Percentiles rank a stretch among this genome's conserved stretches.
Conservation (phyloP, 2,329 filamentous ascomycete species). For the Cladosporium sphaerospermum region DNA sequence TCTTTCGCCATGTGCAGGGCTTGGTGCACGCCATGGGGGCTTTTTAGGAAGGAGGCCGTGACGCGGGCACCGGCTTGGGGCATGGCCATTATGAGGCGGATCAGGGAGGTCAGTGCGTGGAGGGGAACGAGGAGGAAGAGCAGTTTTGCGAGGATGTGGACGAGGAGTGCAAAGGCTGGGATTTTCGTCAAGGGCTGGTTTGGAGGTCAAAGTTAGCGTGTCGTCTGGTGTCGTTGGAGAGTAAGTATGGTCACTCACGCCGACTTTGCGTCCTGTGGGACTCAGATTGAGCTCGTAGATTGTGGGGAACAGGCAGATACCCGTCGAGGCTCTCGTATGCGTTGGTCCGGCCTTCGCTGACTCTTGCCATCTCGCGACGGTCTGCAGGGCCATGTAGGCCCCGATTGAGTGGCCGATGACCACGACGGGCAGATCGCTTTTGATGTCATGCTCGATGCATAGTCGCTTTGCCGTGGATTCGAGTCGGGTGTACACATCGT, state of each 20-base stretch:
- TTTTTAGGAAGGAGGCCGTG: constrained; percentile 47
- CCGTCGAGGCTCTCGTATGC: constrained; percentile 20
- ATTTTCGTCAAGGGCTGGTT: constrained; percentile 14
- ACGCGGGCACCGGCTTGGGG: constrained; percentile 39
- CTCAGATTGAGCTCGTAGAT: constrained; percentile 42
- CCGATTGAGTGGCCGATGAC: constrained; percentile 45
- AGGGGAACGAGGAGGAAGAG: constrained; percentile 40
- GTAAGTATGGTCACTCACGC: constrained; percentile 27
- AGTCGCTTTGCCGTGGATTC: neutral
- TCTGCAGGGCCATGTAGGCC: constrained; percentile 40
- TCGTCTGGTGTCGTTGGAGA: constrained; percentile 11
- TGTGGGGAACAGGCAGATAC: constrained; percentile 42
- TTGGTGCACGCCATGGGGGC: constrained; percentile 45
- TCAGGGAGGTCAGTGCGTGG: constrained; percentile 34
- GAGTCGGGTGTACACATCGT: constrained; percentile 1
- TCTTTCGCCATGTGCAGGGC: constrained; percentile 54
- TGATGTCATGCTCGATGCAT: neutral
- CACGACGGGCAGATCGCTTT: constrained; percentile 23
- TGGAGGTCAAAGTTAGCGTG: neutral
- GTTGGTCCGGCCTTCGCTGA: constrained; percentile 1
- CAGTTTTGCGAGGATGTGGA: constrained; percentile 20
- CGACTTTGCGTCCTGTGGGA: constrained; percentile 35
- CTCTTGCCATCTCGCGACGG: constrained; percentile 18
- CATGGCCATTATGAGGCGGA: constrained; percentile 40
- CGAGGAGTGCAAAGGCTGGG: constrained; percentile 33